A percentile compares a stretch with the other conserved stretches of the same genome.
Evolutionary conservation across 2,329 filamentous ascomycete species (phyloP).

Genomic region (Catunica adiposa): DNA sequence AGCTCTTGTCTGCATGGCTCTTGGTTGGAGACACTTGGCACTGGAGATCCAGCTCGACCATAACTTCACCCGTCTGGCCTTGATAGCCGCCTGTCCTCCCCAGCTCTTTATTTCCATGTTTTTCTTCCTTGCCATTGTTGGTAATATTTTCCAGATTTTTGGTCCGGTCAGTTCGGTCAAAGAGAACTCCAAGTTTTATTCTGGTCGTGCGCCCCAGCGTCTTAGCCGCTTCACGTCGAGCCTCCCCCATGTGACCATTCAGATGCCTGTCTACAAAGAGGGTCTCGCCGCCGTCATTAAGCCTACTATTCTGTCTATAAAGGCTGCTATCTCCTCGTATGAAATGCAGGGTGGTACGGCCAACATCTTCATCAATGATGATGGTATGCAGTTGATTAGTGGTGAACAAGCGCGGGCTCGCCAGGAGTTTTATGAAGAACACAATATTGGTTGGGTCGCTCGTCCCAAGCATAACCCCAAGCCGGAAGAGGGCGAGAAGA

Average conservation of each 20-base stretch:
- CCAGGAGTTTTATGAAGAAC: conserved; percentile 37
- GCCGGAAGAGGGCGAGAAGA: conserved; percentile 26
- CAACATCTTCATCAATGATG: conserved; percentile 45
- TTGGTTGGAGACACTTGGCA: conserved; percentile 38
- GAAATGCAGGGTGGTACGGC: conserved; percentile 30
- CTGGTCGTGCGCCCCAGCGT: conserved; percentile 22
- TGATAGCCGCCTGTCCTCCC: conserved; percentile 34
- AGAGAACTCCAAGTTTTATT: conserved; percentile 30
- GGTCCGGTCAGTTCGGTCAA: conserved; percentile 30
- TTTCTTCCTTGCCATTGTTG: conserved; percentile 29
- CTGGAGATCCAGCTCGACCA: conserved; percentile 37
- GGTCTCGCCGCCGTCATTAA: conserved; percentile 27
- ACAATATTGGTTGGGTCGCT: conserved; percentile 40
- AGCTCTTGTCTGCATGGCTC: conserved; percentile 34
- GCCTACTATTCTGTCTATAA: conserved; percentile 32
- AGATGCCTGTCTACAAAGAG: conserved; percentile 30
- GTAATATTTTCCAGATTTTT: conserved; percentile 28
- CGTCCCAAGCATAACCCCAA: conserved; percentile 36
- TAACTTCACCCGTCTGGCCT: conserved; percentile 35
- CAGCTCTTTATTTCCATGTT: conserved; percentile 42
- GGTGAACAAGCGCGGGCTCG: conserved; percentile 25
- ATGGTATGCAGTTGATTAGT: conserved; percentile 40
- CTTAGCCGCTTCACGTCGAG: conserved; percentile 21
- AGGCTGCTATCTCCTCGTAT: conserved; percentile 33
- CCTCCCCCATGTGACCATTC: conserved; percentile 28